Conservation (phyloP, 768 basidiomycete genomes). For the Leucogyrophana mollusca region DNA sequence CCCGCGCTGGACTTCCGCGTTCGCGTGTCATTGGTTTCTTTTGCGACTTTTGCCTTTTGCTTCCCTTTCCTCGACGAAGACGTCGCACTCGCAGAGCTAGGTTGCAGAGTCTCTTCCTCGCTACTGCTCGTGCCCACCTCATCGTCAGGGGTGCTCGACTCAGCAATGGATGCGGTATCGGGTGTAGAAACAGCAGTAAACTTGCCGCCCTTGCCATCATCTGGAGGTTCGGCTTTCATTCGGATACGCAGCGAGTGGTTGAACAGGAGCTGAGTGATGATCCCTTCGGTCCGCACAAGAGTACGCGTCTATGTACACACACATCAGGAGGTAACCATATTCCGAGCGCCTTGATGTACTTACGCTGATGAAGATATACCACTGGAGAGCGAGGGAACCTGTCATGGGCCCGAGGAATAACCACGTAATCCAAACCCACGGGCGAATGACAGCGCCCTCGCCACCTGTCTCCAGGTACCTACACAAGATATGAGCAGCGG, state of each 20-base stretch:
- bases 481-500: background rate
- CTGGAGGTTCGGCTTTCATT: conserved; percentile 15
- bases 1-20: conserved; percentile 21
- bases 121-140: conserved; percentile 6
- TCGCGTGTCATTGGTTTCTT: conserved; percentile 23
- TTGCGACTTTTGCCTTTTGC: conserved; percentile 1
- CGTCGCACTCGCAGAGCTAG: background rate
- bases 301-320: conserved; percentile 33
- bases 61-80: conserved; percentile 8
- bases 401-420: conserved; percentile 49
- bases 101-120: conserved; percentile 3
- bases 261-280: conserved; percentile 55
- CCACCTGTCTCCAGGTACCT: conserved; percentile 61
- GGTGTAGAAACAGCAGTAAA: conserved; percentile 5
- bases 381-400: conserved; percentile 45
- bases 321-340: background rate
- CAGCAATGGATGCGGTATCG: conserved; percentile 11
- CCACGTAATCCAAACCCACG: conserved; percentile 67
- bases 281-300: conserved; percentile 47
- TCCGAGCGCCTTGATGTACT: conserved; percentile 10
- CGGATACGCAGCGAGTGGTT: conserved; percentile 62
- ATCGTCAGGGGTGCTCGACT: conserved; percentile 9
- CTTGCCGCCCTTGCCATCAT: conserved; percentile 3
- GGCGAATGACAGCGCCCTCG: conserved; percentile 45
- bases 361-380: conserved; percentile 45